These are phyloP conservation scores for Aspergillus sp. DNA, from an alignment of 2,329 filamentous ascomycete species.

Conservation along the genomic window DNA sequence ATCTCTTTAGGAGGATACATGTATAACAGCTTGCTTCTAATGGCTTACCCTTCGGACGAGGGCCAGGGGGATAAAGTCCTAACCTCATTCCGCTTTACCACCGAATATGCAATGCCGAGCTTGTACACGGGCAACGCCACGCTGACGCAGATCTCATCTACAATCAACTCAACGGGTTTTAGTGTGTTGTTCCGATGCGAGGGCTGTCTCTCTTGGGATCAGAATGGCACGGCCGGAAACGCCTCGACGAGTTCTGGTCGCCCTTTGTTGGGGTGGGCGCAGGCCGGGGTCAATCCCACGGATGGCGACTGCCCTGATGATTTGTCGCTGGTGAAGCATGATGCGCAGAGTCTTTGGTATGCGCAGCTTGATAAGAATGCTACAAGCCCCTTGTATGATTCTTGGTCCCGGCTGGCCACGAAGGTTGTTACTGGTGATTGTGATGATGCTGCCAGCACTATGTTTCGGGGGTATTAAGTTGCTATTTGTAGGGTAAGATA, in stretches of 20 bases:
- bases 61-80: constrained; percentile 44
- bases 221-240: constrained; percentile 46
- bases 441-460: neutral
- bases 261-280: constrained; percentile 57
- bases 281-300: neutral
- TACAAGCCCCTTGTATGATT: neutral
- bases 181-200: constrained; percentile 60
- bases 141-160: constrained; percentile 58
- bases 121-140: constrained; percentile 63
- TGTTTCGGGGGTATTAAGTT: no score
- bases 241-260: constrained; percentile 47
- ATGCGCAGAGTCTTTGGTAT: neutral
- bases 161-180: no score
- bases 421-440: neutral
- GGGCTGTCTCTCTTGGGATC: constrained; percentile 55
- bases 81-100: constrained; percentile 59
- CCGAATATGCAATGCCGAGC: constrained; percentile 59
- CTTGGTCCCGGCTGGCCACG: neutral
- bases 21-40: constrained; percentile 58
- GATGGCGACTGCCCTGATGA: neutral
- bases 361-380: neutral
- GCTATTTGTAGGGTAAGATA: no score
- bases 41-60: constrained; percentile 51
- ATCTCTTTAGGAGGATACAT: constrained; percentile 58
- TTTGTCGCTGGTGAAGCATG: neutral